Base-by-base conservation (phyloP, 2,329 filamentous ascomycete species). In the Dactylellina leptospora region DNA sequence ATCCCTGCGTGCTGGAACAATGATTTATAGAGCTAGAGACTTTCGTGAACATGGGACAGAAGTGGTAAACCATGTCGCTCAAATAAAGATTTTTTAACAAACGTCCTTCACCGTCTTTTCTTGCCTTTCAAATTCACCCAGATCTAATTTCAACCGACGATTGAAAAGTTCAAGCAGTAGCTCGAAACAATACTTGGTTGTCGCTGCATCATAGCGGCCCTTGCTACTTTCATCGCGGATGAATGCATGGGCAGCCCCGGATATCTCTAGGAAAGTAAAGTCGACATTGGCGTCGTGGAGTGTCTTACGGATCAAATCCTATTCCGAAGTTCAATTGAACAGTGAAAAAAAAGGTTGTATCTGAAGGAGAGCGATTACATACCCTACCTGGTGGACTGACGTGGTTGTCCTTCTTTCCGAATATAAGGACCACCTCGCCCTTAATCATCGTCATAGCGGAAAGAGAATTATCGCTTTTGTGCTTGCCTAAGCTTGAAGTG, bases 191-290 rank as follows among this genome's bases (percentile, higher is more conserved):
- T 93, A 86, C 78, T 92, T 93, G 2, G 88, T 87, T 64, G 97
- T 84, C 18, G 90, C 91, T 0, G 93, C 91, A 79, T 97, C 93
- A 78, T 96, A 97, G 23, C 93, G 85, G n/a, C 92, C 93, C 81
- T 96, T 96, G 80, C 90, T 92, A 69, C 95, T 83, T 82, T 97
- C 93, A 78, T 97, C 93, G 16, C 93, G 85, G 79, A 97, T 96
- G 78, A 97, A 97, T 3, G 93, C 93, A 82, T 96, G 85, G 85
- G 73, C 66, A 18, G 66, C 66, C 3, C 58, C 53, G 8, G 66
- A 71, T 53, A 71, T 71, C 28, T 71, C 66, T 25, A 71, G 54
- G 59, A 40, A n/a, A 40, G 44, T 58, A 71, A 63, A 75, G 69
- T 33, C 56, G 42, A 66, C 73, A 10, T 51, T 54, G 22, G 45